Conservation (phyloP, 345 rosid genomes). For the Heritiera littoralis region DNA sequence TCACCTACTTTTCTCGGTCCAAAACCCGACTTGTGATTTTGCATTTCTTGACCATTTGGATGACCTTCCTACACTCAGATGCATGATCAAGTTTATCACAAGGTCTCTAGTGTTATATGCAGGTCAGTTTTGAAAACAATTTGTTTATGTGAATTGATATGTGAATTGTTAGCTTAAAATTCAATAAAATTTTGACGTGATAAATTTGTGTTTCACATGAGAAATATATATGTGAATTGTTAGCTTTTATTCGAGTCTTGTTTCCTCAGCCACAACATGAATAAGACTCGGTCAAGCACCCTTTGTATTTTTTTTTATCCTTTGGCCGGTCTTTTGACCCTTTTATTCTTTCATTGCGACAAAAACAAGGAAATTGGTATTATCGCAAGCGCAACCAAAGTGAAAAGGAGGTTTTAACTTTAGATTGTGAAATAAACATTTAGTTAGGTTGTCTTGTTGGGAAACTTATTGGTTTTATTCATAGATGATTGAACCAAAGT, state of each 20-base stretch:
- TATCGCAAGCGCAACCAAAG: not conserved
- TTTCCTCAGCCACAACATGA: slow-evolving; percentile 1
- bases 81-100: not conserved
- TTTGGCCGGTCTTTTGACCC: not conserved
- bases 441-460: not conserved
- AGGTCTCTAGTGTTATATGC: not conserved
- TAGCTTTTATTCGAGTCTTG: not conserved
- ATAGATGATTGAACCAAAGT: not conserved
- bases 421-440: not conserved
- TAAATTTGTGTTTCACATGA: too few relatives aligned
- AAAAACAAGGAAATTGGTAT: not conserved
- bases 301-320: not conserved
- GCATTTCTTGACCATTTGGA: not conserved
- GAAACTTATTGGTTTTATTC: not conserved
- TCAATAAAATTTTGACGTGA: too few relatives aligned
- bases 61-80: not conserved
- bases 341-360: not conserved
- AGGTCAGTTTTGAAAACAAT: not conserved
- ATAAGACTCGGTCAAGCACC: not conserved
- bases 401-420: not conserved
- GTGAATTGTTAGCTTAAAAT: too few relatives aligned
- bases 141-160: too few relatives aligned
- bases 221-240: too few relatives aligned
- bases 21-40: not conserved
- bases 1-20: not conserved